Base-by-base conservation (phyloP, 2,329 filamentous ascomycete species). In the Aspergillus pseudoterreus region DNA sequence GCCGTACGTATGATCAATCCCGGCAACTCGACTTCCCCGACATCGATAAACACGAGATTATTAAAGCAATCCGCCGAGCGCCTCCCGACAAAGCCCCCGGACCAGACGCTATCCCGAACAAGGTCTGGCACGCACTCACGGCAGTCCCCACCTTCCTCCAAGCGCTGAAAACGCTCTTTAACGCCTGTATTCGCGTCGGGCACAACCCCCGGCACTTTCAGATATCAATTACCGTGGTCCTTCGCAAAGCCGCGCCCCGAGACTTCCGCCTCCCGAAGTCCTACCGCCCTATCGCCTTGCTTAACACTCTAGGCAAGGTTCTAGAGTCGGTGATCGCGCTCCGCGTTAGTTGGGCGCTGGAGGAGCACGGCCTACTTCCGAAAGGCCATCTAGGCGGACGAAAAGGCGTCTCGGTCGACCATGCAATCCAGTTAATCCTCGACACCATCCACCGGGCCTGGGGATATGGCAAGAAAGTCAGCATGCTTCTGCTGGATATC, bases 211-310 rank as follows among this genome's bases (percentile, higher is more conserved):
- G 39, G 8, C 30, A 55, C 24, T 55, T 55, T 19, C 46, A 52
- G n/a, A 19, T n/a, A 4, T 55, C 46, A 2, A 47, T 30, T 1
- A 55, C 43, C 6, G 49, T 52, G 0, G 53, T 52, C 4, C 53
- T 55, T 1, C 43, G 49, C 3, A 55, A 55, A 15, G 44, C 19
- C 8, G 46, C 33, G n/a, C 1, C 27, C 42, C 5, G 32, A 35
- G 52, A 60, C 43, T 57, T 53, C 27, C 35, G 38, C 4, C 2
- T 47, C 1, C 45, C 52, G 0, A 60, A 57, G 35, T 53, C 51
- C 12, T 60, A 60, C 33, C 39, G 53, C 3, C 52, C 39, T 14
- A 47, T 60, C 5, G 51, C 54, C 10, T 36, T 60, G 1, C 53
- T 60, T 24, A 49, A 54, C 43, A 55, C 51, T 2, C 5, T 60